phyloP scores from a whole-genome alignment of 1,284 basidiomycete genomes.

The Schizophyllum amplum region DNA sequence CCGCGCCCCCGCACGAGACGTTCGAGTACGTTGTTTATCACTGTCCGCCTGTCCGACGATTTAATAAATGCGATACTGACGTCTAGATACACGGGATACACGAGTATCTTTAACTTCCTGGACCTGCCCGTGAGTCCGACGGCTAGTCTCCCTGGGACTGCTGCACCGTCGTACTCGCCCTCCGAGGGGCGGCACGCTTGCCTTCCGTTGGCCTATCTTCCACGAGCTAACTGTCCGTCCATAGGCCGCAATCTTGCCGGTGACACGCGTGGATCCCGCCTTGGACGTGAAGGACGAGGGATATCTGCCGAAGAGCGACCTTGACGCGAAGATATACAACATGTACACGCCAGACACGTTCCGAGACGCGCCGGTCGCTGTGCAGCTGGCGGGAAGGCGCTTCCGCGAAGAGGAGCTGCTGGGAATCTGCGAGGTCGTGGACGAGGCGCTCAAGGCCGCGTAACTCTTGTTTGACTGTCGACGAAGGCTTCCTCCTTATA shows the following conservation, averaged over 20 bases:
- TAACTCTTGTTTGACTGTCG: background rate
- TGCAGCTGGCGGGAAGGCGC: conserved; percentile 60
- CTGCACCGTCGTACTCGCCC: too few species aligned
- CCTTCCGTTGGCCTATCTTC: too few species aligned
- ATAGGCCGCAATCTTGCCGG: conserved; percentile 49
- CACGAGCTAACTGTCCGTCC: too few species aligned
- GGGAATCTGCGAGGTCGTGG: conserved; percentile 45
- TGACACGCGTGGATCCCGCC: conserved; percentile 42
- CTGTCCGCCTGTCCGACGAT: background rate
- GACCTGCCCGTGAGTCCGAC: conserved; percentile 45
- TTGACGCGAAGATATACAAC: conserved; percentile 28
- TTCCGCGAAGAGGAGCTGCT: conserved; percentile 60
- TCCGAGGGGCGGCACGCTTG: too few species aligned
- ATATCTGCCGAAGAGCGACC: conserved; percentile 24
- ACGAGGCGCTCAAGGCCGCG: conserved; percentile 26
- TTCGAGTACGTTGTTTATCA: conserved; percentile 23
- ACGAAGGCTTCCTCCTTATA: too few species aligned
- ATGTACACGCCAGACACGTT: conserved; percentile 47
- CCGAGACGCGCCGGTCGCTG: conserved; percentile 50
- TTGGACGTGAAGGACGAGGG: conserved; percentile 33
- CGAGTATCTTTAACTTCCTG: conserved; percentile 54
- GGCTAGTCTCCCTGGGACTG: too few species aligned
- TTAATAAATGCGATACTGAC: background rate
- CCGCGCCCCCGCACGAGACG: conserved; percentile 42
- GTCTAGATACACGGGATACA: conserved; percentile 39